Evolutionary conservation across 306 rosid species (phyloP), one percentile per base, ranked within the genome.

Genomic region (Lathyrus sativus): DNA sequence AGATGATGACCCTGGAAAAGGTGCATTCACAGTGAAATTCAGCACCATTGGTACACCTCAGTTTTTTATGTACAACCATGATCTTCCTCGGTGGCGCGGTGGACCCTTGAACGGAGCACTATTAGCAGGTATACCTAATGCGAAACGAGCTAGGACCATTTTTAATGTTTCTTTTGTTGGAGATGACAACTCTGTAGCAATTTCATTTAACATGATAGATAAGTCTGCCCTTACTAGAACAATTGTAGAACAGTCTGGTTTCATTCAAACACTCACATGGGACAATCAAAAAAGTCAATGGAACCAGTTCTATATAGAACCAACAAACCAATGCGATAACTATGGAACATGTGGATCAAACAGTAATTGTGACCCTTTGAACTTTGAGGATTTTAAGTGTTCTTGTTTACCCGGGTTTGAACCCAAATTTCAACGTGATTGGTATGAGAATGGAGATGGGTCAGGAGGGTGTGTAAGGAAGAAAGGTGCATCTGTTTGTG

Each of bases 321-420:
- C 92, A 7, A 3, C 17, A 1, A 78, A 68, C 6, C 50, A 62
- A n/a, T 90, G 95, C 48, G 97, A 84, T 68, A 12, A 51, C 59
- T 88, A 85, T 51, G 83, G 78, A 4, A 58, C 58, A 0, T 88
- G 95, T 7, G 85, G 96, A 31, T 10, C 67, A 1, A 84, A 75
- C 17, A 68, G 87, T 14, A 69, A 72, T 7, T 90, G 95, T 31
- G 33, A 88, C 55, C 81, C 88, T 2, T 69, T 67, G 26, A 71
- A 75, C 45, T 26, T 51, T 2, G 80, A 73, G 2, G 57, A 70
- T 7, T 81, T 68, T 42, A 65, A 46, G 45, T 90, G 97, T 61
- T 17, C 76, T 4, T 90, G 97, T 55, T 49, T 82, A 1, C 95
- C 90, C 0, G 95, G 97, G 4, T 86, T 81, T 54, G 82, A 86